Base-by-base conservation (phyloP, 805 yeast genomes). In the Jamesozyma jinghongensis region DNA sequence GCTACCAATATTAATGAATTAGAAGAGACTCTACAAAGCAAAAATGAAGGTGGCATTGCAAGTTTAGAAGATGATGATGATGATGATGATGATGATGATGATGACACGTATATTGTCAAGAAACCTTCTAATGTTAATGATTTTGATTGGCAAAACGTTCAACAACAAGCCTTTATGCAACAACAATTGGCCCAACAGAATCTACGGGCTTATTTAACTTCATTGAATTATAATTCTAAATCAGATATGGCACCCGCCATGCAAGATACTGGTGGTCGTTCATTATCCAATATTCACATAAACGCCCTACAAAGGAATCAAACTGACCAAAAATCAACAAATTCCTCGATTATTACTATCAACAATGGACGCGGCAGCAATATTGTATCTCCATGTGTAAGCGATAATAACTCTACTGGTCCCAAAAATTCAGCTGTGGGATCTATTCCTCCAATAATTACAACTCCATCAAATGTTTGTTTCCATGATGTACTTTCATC, bases 121-220 rank as follows among this genome's bases (percentile, higher is more conserved):
- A 62, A 59, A 36, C 61, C 65, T 5, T 37, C 53, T 3, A 50
- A 53, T 22, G 39, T 51, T 2, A 44, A 56, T 2, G 61, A 57
- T 28, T 53, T 51, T 32, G 64, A 60, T 37, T 60, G 65, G 66
- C 47, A 52, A 40, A 49, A 44, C 13, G 50, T 59, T 36, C 65
- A 56, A 43, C 56, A 57, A 18, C 63, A 59, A 38, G 64, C 64
- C 2, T 50, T 54, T 39, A 40, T 55, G 35, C 62, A 57, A 40
- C 64, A 61, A 44, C 58, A 60, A 34, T 43, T 51, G 11, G 66
- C 65, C 3, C 60, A 57, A 37, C 63, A 60, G 37, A 58, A 54
- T 41, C 42, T 61, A 25, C 61, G 59, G 36, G 62, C 60, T 1
- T 61, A 59, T 32, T 37, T 61, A 29, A 44, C 59, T 2, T 51